A percentile compares a stretch with the other conserved stretches of the same genome.
These are phyloP conservation scores for Ehretia macrophylla DNA, from an alignment of 257 asterid genomes.

Conservation along the genomic window DNA sequence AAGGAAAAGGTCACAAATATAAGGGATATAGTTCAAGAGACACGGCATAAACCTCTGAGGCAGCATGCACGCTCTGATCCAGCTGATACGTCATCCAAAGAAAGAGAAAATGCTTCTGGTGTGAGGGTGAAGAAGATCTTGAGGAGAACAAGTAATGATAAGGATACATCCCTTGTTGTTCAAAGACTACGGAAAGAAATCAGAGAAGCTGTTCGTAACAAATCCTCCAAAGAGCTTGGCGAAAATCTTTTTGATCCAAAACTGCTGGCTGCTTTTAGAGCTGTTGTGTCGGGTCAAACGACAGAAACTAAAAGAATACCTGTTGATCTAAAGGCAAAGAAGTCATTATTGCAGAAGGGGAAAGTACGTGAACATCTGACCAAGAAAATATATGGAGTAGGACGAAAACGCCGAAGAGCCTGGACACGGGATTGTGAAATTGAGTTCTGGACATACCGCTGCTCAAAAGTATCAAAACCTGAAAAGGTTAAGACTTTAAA, in stretches of 20 bases:
- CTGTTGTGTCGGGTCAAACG: constrained; percentile 72
- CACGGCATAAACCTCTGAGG: constrained; percentile 45
- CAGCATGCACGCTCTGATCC: constrained; percentile 28
- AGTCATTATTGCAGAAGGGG: constrained; percentile 78
- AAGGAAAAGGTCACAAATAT: constrained; percentile 45
- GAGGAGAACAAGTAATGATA: constrained; percentile 67
- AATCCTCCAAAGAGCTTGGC: constrained; percentile 60
- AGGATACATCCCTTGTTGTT: constrained; percentile 61
- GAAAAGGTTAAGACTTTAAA: constrained; percentile 84
- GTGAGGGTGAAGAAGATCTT: constrained; percentile 91
- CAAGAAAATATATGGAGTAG: constrained; percentile 79
- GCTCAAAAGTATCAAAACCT: constrained; percentile 59
- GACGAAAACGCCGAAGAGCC: constrained; percentile 79
- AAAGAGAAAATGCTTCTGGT: constrained; percentile 54
- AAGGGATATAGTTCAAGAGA: constrained; percentile 66
- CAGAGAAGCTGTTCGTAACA: constrained; percentile 79
- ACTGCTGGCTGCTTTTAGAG: constrained; percentile 91
- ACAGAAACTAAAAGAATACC: constrained; percentile 56
- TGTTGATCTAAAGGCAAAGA: constrained; percentile 72
- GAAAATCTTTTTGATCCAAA: constrained; percentile 71
- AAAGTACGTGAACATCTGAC: constrained; percentile 93
- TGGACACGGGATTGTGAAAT: constrained; percentile 98
- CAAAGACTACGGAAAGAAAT: constrained; percentile 79
- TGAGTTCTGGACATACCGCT: constrained; percentile 97
- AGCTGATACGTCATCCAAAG: constrained; percentile 31